Base-by-base conservation (phyloP, 352 stramenopile species). In the Phytophthora pinifolia region DNA sequence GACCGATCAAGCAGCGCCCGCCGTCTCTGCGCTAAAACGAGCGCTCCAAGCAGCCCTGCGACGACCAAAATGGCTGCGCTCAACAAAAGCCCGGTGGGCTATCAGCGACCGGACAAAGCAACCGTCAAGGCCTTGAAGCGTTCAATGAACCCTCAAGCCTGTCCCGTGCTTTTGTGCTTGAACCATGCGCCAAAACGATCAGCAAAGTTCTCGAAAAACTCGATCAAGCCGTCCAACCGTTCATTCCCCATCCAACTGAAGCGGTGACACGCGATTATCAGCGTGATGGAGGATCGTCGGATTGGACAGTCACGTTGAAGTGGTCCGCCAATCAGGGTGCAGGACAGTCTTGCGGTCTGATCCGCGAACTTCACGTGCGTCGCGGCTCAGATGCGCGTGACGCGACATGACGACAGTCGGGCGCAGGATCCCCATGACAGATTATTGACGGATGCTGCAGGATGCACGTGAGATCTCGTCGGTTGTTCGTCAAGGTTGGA, bases 191-290 rank as follows among this genome's bases (percentile, higher is more conserved):
- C 22, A 27, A 27, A 27, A 27, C 22, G 22, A 27, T 27, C 22
- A 27, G 22, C 22, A 27, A 27, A 27, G 22, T 27, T 22, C 22
- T 27, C 22, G 2, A 27, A 27, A 4, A 27, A 27, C 3, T 4
- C 22, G 22, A 27, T 27, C 22, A 27, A 27, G 22, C 22, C 2
- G 1, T 25, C 20, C 1, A 25, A n/a, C n/a, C 20, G 20, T 22
- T 4, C 22, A 6, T 27, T 27, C 22, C 4, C 6, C 22, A 4
- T 36, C 43, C 53, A 47, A 61, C 41, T 48, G 48, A n/a, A 6
- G 34, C 3, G n/a, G 36, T 65, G 56, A 65, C 56, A 65, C 52
- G 18, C 25, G 42, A 34, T 41, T 48, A 65, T 65, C 56, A 63
- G 36, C 37, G 31, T n/a, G 18, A 10, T 6, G 4, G 10, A 12